Evolutionary conservation across 306 rosid species (phyloP).

Genomic region (Coriaria nepalensis): DNA sequence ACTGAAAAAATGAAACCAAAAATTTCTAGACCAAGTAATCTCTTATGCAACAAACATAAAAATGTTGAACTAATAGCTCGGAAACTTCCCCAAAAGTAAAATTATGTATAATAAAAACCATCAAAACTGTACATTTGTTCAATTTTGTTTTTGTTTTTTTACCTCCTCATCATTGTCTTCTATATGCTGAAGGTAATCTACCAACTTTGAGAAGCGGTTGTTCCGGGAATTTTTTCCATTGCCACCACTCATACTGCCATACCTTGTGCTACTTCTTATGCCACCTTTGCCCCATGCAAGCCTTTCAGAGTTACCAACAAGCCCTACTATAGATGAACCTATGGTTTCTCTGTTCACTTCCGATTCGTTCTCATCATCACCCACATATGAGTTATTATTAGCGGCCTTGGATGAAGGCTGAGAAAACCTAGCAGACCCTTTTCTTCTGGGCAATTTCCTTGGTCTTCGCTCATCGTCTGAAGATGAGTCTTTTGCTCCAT

Average conservation of each 20-base stretch:
- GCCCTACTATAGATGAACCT: constrained; percentile 26
- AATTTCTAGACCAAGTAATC: not conserved
- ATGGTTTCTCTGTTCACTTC: constrained; percentile 39
- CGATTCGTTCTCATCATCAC: constrained; percentile 37
- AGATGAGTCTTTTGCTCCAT: constrained; percentile 40
- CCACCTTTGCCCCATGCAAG: constrained; percentile 71
- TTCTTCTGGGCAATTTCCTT: constrained; percentile 33
- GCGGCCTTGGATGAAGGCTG: constrained; percentile 31
- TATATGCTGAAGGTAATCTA: constrained; percentile 34
- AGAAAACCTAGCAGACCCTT: constrained; percentile 38
- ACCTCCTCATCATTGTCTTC: constrained; percentile 37
- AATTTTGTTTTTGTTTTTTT: constrained; percentile 10
- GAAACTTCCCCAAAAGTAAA: constrained; percentile 4
- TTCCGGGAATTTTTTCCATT: constrained; percentile 39
- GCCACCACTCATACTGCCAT: constrained; percentile 33
- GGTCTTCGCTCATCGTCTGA: constrained; percentile 46
- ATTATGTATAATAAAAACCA: constrained; percentile 9
- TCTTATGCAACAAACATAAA: constrained; percentile 7
- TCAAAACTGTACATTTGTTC: constrained; percentile 2
- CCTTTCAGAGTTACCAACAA: constrained; percentile 44
- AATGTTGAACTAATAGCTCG: constrained; percentile 4
- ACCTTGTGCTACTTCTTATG: constrained; percentile 46
- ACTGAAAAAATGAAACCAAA: constrained; percentile 22
- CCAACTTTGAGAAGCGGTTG: constrained; percentile 41
- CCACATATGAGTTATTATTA: constrained; percentile 28